Evolutionary conservation across 306 rosid genomes (phyloP), one percentile per base, ranked within the genome.

Genomic region (Ceratonia siliqua): DNA sequence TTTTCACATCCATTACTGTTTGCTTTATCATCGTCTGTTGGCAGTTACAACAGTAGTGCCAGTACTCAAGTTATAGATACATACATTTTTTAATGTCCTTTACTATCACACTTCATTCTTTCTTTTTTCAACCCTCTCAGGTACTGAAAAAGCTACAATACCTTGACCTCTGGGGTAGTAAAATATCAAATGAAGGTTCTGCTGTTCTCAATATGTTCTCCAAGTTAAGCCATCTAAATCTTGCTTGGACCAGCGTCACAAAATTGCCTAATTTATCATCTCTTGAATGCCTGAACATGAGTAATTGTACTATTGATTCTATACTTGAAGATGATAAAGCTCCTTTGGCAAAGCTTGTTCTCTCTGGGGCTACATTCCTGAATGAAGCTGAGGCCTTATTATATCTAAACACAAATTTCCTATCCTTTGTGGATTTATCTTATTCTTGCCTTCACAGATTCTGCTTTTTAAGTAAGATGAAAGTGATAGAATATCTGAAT

Each of bases 131-230:
- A 62, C 68, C 50, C 36, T 36, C 45, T 57, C 76, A 91, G 98
- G 96, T 87, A 61, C 92, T 94, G 72, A 75, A 86, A 59, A 83
- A 86, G 69, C 79, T 94, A 69, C 87, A 83, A 38, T 84, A 87
- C 82, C 90, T 94, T 73, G 97, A 91, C 78, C 83, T 94, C 73
- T 94, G 97, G 97, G 98, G 94, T 71, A 94, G 97, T 84, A 57
- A 84, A 74, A 78, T 94, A 84, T 85, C 98, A 52, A 86, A 91
- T 61, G n/a, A 78, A 38, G 95, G 97, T 70, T 88, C 89, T 71
- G 57, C 80, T 73, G 70, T 90, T 70, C 87, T 94, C 65, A 89
- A 54, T 72, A 68, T 22, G 54, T 90, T 91, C 75, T 86, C 93
- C 41, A 84, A 80, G 82, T 71, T 94, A 87, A 88, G 84, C 75